Percentiles rank a stretch among this genome's conserved stretches.
Conservation (phyloP, 1,139 yeast genomes). For the Pneumocystis sp. region DNA sequence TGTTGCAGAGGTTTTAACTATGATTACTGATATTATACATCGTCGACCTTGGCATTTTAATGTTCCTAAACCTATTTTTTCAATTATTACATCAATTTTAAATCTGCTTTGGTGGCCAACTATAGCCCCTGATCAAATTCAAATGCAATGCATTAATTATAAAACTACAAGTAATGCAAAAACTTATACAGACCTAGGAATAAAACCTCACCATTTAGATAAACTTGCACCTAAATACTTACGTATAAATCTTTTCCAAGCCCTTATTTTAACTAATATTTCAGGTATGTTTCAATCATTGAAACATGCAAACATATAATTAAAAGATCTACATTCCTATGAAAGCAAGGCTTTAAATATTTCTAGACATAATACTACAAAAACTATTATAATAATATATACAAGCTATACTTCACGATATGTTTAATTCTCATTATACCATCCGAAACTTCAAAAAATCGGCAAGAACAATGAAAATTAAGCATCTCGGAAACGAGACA, state of each 20-base stretch:
- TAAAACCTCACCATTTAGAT: constrained; percentile 52
- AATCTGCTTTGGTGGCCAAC: constrained; percentile 57
- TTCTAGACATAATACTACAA: too few relatives aligned
- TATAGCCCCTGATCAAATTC: constrained; percentile 60
- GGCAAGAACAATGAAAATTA: neutral
- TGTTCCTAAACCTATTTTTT: constrained; percentile 38
- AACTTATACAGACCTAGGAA: constrained; percentile 60
- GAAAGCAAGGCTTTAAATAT: neutral
- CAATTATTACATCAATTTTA: constrained; percentile 34
- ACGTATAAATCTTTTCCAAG: constrained; percentile 14
- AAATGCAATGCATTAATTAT: constrained; percentile 62
- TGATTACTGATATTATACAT: constrained; percentile 48
- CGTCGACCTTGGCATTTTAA: constrained; percentile 32
- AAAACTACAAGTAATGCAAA: constrained; percentile 44
- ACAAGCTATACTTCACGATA: neutral
- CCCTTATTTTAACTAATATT: neutral
- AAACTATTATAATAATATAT: too few relatives aligned
- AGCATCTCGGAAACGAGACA: neutral
- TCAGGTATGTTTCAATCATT: neutral
- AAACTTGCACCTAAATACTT: constrained; percentile 55
- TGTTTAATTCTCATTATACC: neutral
- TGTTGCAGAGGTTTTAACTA: constrained; percentile 51
- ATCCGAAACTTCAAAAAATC: neutral
- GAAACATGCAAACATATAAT: neutral
- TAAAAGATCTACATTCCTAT: neutral